Evolutionary conservation across 805 yeast species (phyloP).

Genomic region (Starmerella apicola): DNA sequence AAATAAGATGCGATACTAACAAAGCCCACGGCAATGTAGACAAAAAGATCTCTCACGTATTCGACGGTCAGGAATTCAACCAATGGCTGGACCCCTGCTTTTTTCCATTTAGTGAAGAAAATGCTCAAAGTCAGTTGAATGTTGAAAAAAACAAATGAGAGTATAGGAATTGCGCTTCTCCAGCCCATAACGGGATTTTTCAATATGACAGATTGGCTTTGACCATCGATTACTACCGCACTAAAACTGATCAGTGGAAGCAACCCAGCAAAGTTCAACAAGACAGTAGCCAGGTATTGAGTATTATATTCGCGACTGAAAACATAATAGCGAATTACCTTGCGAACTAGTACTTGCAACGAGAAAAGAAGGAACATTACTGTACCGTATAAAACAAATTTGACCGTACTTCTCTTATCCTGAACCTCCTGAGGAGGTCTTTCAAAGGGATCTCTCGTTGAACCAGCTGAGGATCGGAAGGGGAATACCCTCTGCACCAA

Average conservation of each 20-base stretch:
- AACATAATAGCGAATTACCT: slow-evolving; percentile 4
- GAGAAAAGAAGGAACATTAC: slow-evolving; percentile 2
- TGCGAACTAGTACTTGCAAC: slow-evolving; percentile 7
- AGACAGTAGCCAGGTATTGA: slow-evolving; percentile 15
- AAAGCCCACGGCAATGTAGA: slow-evolving; percentile 18
- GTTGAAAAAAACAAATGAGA: too few relatives aligned
- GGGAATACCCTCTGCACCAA: too few relatives aligned
- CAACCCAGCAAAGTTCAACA: slow-evolving; percentile 16
- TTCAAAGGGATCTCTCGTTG: too few relatives aligned
- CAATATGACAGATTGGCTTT: too few relatives aligned
- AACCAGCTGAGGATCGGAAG: too few relatives aligned
- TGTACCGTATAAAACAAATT: neutral
- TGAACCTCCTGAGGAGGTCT: too few relatives aligned
- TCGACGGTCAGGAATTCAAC: slow-evolving; percentile 6
- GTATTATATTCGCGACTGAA: slow-evolving; percentile 2
- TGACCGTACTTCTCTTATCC: neutral
- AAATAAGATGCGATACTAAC: slow-evolving; percentile 20
- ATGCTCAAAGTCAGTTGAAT: slow-evolving; percentile 14
- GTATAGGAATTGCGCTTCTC: too few relatives aligned
- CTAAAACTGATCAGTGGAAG: slow-evolving; percentile 16
- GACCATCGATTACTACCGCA: too few relatives aligned
- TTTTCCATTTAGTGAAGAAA: slow-evolving; percentile 14
- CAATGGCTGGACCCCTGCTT: slow-evolving; percentile 21
- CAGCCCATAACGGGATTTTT: too few relatives aligned
- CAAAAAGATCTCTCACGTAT: too few relatives aligned